Conservation (phyloP, 208 protist genomes). For the Acanthamoeba castellanii region DNA sequence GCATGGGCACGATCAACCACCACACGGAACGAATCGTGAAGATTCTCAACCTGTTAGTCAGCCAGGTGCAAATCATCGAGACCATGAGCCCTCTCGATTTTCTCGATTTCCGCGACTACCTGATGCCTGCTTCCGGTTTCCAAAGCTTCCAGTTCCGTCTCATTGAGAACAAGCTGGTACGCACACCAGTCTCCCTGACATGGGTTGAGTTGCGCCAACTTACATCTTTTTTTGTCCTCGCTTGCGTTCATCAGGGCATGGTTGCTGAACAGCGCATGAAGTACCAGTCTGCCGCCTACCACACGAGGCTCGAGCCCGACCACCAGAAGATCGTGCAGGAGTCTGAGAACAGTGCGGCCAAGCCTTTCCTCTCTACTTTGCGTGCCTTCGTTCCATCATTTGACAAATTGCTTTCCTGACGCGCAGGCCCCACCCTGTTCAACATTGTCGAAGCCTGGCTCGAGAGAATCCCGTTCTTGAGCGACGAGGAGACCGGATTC, state of each 20-base stretch:
- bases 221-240: not conserved
- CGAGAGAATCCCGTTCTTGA: constrained; percentile 82
- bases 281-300: constrained; percentile 58
- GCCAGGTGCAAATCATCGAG: constrained; percentile 86
- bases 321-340: constrained; percentile 47
- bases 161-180: constrained; percentile 85
- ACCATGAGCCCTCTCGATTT: constrained; percentile 87
- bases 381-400: not conserved
- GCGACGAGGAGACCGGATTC: constrained; percentile 25
- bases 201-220: no score
- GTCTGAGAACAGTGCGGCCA: constrained; percentile 71
- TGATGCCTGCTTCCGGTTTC: constrained; percentile 80
- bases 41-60: constrained; percentile 84
- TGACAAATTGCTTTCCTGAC: not conserved
- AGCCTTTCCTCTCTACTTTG: constrained; percentile 62
- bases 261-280: constrained; percentile 28
- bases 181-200: not conserved
- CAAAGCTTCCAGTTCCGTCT: constrained; percentile 87
- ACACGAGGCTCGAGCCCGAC: constrained; percentile 52
- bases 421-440: constrained; percentile 77
- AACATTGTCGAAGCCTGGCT: constrained; percentile 83
- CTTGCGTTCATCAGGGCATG: constrained; percentile 1
- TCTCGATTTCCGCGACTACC: constrained; percentile 84
- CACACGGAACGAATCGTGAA: constrained; percentile 78
- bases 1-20: constrained; percentile 35